phyloP scores from a whole-genome alignment of 352 stramenopile genomes.

The Globisporangium cederbergense region DNA sequence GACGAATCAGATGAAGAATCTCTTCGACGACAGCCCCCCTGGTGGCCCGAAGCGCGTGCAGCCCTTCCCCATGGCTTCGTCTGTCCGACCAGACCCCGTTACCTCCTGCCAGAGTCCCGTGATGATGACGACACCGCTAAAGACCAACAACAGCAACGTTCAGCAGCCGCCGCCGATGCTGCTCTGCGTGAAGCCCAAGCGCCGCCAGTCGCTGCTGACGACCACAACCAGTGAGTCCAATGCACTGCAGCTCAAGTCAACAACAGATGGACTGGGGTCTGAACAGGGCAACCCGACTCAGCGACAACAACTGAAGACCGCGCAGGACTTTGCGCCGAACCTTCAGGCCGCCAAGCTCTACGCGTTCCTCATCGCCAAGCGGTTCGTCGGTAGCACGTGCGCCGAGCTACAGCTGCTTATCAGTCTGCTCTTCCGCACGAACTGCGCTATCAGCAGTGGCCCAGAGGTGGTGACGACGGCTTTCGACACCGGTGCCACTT shows the following conservation, averaged over 20 bases:
- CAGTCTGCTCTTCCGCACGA: constrained; percentile 29
- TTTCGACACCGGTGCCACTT: not conserved
- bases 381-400: constrained; percentile 41
- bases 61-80: constrained; percentile 1
- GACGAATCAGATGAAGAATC: not conserved
- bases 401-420: constrained; percentile 40
- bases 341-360: constrained; percentile 44
- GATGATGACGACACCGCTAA: constrained; percentile 10
- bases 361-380: constrained; percentile 44
- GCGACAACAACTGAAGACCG: not conserved
- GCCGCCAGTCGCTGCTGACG: constrained; percentile 9
- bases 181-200: constrained; percentile 19
- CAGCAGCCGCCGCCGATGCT: constrained; percentile 8
- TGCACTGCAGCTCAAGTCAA: constrained; percentile 12
- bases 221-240: not conserved
- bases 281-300: not conserved
- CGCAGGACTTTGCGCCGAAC: constrained; percentile 25
- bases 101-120: constrained; percentile 12
- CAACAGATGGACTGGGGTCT: constrained; percentile 3
- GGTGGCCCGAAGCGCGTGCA: constrained; percentile 9
- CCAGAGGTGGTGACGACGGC: not conserved
- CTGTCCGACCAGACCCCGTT: not conserved
- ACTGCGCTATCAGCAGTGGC: constrained; percentile 16
- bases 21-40: constrained; percentile 11
- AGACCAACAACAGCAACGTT: constrained; percentile 1